phyloP scores from a whole-genome alignment of 352 stramenopile genomes.

The Phytopythium sindhum region DNA sequence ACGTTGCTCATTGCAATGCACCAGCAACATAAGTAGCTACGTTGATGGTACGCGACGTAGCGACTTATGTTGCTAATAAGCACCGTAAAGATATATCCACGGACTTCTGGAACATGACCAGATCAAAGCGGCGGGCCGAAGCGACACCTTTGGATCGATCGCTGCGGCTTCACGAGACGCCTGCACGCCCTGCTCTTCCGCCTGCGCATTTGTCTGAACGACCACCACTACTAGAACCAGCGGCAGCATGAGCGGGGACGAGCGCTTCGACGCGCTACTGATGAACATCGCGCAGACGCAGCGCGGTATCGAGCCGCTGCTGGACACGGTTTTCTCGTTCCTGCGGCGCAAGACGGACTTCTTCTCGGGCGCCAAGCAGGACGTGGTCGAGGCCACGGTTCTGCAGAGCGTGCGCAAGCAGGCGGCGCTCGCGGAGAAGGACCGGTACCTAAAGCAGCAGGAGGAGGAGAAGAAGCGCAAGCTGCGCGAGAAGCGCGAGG shows the following conservation, averaged over 20 bases:
- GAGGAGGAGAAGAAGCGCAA: constrained; percentile 70
- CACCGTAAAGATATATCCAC: neutral
- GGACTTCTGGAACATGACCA: neutral
- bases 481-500: constrained; percentile 49
- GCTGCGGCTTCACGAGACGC: neutral
- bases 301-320: constrained; percentile 96
- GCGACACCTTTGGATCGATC: constrained; percentile 4
- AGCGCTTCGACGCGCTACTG: constrained; percentile 93
- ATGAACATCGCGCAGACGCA: constrained; percentile 97
- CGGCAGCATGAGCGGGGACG: constrained; percentile 50
- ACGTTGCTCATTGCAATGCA: neutral
- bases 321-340: constrained; percentile 98
- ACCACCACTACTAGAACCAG: neutral
- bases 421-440: constrained; percentile 77
- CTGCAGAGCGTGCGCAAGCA: constrained; percentile 92
- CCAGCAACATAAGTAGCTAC: neutral
- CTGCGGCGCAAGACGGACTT: constrained; percentile 99
- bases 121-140: neutral
- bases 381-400: constrained; percentile 80
- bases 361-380: constrained; percentile 89
- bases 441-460: constrained; percentile 69
- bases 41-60: neutral
- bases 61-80: constrained; percentile 1
- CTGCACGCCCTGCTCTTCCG: too few species aligned
- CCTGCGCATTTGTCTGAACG: too few species aligned